Conservation (phyloP, 371 early-diverging fungal species). For the Phascolomyces articulosus region DNA sequence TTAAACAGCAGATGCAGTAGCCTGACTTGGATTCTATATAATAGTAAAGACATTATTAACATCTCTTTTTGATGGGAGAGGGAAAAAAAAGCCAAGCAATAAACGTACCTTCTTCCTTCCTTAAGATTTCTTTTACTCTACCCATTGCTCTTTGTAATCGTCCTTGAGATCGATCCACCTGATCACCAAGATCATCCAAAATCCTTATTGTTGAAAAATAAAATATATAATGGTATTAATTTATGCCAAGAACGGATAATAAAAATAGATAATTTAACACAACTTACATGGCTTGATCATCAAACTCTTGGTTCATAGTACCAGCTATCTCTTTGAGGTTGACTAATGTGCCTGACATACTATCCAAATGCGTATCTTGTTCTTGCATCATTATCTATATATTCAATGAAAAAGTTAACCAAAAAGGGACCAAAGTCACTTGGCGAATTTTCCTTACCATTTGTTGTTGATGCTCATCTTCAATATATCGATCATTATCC, state of each 20-base stretch:
- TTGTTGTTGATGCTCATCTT: conserved; percentile 41
- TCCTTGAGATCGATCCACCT: conserved; percentile 57
- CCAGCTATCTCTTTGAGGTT: conserved; percentile 69
- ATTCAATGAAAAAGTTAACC: too few species aligned
- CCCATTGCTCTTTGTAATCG: conserved; percentile 58
- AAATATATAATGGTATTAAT: too few species aligned
- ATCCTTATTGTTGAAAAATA: conserved; percentile 31
- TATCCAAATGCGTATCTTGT: conserved; percentile 65
- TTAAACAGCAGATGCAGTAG: conserved; percentile 64
- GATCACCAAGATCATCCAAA: conserved; percentile 63
- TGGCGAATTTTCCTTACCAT: conserved; percentile 21
- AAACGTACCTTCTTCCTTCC: conserved; percentile 62
- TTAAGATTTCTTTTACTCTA: conserved; percentile 56
- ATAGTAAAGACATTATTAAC: background rate
- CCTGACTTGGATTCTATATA: conserved; percentile 58
- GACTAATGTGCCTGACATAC: conserved; percentile 59
- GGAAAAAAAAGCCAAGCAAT: background rate
- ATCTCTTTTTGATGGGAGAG: too few species aligned
- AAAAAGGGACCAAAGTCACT: too few species aligned
- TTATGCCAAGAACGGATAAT: background rate
- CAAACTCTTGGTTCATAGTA: conserved; percentile 62
- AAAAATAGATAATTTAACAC: background rate
- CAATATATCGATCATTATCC: conserved; percentile 42
- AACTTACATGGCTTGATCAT: conserved; percentile 60
- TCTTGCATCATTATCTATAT: conserved; percentile 58